Conservation (phyloP, 2,329 filamentous ascomycete species). For the Epichloe uncinata region DNA sequence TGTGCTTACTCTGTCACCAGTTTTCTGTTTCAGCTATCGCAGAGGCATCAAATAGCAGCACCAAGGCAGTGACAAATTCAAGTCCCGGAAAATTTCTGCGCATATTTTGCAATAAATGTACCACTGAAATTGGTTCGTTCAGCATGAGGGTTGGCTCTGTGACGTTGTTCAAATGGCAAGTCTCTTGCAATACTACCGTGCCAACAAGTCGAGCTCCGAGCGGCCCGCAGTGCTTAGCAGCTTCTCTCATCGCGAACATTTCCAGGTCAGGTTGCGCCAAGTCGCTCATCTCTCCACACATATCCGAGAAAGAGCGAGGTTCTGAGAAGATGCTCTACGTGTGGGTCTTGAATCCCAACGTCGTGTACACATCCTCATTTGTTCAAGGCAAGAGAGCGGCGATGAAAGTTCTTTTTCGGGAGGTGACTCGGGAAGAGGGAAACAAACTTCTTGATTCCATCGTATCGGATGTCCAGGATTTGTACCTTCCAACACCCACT, state of each 20-base stretch:
- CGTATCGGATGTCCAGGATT: constrained; percentile 44
- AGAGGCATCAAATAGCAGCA: constrained; percentile 17
- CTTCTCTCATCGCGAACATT: constrained; percentile 38
- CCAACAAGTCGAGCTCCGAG: constrained; percentile 19
- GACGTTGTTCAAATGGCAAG: constrained; percentile 44
- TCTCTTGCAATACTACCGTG: constrained; percentile 26
- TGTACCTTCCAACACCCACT: constrained; percentile 37
- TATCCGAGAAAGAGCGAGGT: background rate
- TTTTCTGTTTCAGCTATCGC: constrained; percentile 23
- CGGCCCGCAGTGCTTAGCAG: constrained; percentile 37
- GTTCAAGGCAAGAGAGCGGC: constrained; percentile 21
- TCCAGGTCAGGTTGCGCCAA: constrained; percentile 45
- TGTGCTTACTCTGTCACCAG: constrained; percentile 19
- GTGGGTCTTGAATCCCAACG: constrained; percentile 44
- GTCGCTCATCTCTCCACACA: constrained; percentile 33
- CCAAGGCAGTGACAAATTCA: constrained; percentile 14
- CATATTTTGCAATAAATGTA: constrained; percentile 33
- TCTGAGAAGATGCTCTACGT: constrained; percentile 26
- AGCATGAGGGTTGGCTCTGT: constrained; percentile 31
- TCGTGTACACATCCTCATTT: constrained; percentile 35
- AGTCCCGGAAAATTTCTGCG: constrained; percentile 20
- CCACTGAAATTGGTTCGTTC: constrained; percentile 32
- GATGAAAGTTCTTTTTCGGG: constrained; percentile 40
- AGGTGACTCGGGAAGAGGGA: constrained; percentile 29
- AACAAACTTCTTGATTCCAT: constrained; percentile 36